Evolutionary conservation across 306 rosid species (phyloP), one percentile per base, ranked within the genome.

Genomic region (Vigna mungo): DNA sequence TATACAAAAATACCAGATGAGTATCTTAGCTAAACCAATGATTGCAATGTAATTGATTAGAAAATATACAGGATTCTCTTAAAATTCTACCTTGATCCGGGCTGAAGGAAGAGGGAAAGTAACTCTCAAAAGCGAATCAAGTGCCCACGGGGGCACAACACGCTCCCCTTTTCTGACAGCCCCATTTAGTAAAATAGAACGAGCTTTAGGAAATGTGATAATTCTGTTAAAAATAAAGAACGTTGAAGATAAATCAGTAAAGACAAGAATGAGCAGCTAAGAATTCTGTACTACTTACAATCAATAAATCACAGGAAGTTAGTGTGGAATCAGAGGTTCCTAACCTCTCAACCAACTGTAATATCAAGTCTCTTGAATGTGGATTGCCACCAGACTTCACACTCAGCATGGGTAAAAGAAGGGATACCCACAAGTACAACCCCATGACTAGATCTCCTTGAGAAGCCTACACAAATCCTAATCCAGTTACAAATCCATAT

Each of bases 81-180:
- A 34, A 49, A 67, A 37, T 51, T 39, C 34, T 72, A 86, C 89
- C 87, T 86, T 83, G 68, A 86, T 17, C 76, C 82, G 81, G 4
- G 84, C 77, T 30, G 89, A 80, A 77, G 85, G 77, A 68, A 62
- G 82, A 56, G 85, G 87, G 81, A 77, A 86, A 62, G 85, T 74
- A 63, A 78, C 15, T 80, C 83, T 77, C 85, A 77, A 30, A 61
- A 83, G 71, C 56, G 83, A 25, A 52, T 83, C 87, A 49, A 86
- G 85, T 68, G 87, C 83, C 62, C 73, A 80, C 30, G 89, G 89
- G 30, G 87, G 77, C 21, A 86, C 84, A 32, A 86, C 81, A 37
- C 89, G 85, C 84, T 83, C 89, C 14, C 87, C 89, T 65, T 86
- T 86, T 78, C 82, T 86, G 74, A 80, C 87, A 21, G 89, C 82